Percentiles rank a stretch among this genome's conserved stretches.
Conservation (phyloP, 371 early-diverging fungal genomes). For the Mucor sp. region DNA sequence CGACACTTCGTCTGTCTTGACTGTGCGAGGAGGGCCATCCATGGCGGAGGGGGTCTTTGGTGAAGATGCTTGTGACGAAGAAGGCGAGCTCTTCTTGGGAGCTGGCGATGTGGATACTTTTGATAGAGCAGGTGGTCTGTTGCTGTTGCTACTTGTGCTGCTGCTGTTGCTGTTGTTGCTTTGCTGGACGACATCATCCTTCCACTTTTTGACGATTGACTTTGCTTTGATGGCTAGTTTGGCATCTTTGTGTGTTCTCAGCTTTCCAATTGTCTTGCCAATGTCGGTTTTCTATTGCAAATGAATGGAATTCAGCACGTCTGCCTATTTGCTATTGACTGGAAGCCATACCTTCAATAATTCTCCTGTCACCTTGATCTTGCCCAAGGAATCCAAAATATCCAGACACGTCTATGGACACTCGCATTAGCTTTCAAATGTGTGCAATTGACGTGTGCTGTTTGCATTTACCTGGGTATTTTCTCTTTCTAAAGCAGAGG, state of each 20-base stretch:
- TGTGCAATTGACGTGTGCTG: background rate
- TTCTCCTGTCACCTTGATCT: conserved; percentile 28
- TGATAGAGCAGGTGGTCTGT: background rate
- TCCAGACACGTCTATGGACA: conserved; percentile 23
- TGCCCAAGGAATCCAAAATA: conserved; percentile 23
- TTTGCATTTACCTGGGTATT: conserved; percentile 19
- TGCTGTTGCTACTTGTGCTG: background rate
- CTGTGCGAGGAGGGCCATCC: conserved; percentile 54
- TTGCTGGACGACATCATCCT: conserved; percentile 61
- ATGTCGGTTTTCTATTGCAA: conserved; percentile 67
- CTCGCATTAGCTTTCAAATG: background rate
- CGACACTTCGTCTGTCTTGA: conserved; percentile 65
- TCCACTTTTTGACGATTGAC: conserved; percentile 81
- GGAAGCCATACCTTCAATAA: conserved; percentile 26
- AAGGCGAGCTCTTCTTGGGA: conserved; percentile 9
- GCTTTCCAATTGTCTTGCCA: conserved; percentile 75
- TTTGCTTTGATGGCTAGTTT: conserved; percentile 66
- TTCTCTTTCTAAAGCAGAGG: conserved; percentile 21
- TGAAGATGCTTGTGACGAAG: conserved; percentile 29
- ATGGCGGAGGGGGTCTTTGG: conserved; percentile 34
- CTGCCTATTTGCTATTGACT: background rate
- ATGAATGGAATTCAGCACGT: background rate
- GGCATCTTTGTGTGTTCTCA: conserved; percentile 64
- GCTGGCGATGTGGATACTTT: background rate
- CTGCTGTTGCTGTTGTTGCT: background rate